Percentiles rank a stretch among this genome's conserved stretches.
Evolutionary conservation across 164 flowering plant genomes (phyloP).

Genomic region (Stephania yunnanensis): DNA sequence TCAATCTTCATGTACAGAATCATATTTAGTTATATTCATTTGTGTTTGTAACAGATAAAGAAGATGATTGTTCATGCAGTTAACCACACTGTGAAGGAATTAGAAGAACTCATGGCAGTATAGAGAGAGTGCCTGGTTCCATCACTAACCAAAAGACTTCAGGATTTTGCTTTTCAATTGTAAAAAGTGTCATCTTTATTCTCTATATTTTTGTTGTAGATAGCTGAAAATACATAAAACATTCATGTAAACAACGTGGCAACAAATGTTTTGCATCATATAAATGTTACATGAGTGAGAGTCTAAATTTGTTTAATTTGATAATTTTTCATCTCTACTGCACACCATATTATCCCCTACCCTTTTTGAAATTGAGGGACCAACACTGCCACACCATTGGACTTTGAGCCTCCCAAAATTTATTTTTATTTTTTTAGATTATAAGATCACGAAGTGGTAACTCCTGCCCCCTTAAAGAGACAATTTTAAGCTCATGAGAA

Average conservation of each 20-base stretch:
- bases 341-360: too few relatives aligned
- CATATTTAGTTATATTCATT: neutral
- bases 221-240: neutral
- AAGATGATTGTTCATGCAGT: slow-evolving; percentile 7
- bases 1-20: neutral
- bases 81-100: slow-evolving; percentile 8
- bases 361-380: too few relatives aligned
- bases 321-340: too few relatives aligned
- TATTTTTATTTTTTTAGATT: too few relatives aligned
- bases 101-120: slow-evolving; percentile 1
- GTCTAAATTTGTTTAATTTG: too few relatives aligned
- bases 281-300: too few relatives aligned
- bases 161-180: neutral
- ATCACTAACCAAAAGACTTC: neutral
- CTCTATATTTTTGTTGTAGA: neutral
- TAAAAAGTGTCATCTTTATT: neutral
- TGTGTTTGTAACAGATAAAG: slow-evolving; percentile 4
- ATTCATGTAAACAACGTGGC: neutral
- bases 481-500: too few relatives aligned
- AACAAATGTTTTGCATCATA: neutral
- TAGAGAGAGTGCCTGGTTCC: neutral
- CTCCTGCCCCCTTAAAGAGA: too few relatives aligned
- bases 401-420: too few relatives aligned
- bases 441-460: too few relatives aligned
- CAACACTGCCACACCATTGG: too few relatives aligned